Conservation (phyloP, 2,329 filamentous ascomycete species). For the Monilinia aucupariae region DNA sequence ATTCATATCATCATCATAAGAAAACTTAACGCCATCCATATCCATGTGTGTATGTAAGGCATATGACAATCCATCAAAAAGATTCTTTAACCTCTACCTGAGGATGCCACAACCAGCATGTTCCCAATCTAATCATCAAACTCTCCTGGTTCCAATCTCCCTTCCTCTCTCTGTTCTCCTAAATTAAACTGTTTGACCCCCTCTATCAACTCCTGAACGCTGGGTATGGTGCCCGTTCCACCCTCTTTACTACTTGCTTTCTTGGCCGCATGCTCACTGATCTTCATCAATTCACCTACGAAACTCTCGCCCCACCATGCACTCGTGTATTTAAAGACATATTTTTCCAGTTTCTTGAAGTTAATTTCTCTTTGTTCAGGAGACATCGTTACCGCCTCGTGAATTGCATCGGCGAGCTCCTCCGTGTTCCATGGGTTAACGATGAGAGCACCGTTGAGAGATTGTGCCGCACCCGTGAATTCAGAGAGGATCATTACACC, state of each 20-base stretch:
- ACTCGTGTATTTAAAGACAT: constrained; percentile 96
- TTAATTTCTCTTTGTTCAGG: constrained; percentile 81
- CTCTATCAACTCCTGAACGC: constrained; percentile 23
- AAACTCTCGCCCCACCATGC: constrained; percentile 96
- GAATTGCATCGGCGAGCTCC: constrained; percentile 85
- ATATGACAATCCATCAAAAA: not conserved
- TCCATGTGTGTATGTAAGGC: not conserved
- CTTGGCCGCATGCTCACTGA: constrained; percentile 34
- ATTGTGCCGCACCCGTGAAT: constrained; percentile 93
- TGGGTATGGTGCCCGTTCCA: constrained; percentile 1
- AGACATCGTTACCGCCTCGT: constrained; percentile 95
- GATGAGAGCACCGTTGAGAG: constrained; percentile 85
- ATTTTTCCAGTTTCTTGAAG: constrained; percentile 87
- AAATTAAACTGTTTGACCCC: constrained; percentile 21
- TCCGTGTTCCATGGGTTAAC: constrained; percentile 99
- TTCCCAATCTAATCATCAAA: constrained; percentile 13
- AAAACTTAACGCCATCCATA: not conserved
- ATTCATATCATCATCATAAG: not conserved
- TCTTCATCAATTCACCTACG: constrained; percentile 64
- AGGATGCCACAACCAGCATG: not conserved
- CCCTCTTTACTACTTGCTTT: constrained; percentile 27
- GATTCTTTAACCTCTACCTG: not conserved
- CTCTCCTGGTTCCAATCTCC: constrained; percentile 16
- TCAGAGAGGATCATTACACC: constrained; percentile 94
- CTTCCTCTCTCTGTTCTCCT: constrained; percentile 15